These are phyloP conservation scores for Citrus reticulata DNA, from an alignment of 345 rosid genomes.

Conservation along the genomic window DNA sequence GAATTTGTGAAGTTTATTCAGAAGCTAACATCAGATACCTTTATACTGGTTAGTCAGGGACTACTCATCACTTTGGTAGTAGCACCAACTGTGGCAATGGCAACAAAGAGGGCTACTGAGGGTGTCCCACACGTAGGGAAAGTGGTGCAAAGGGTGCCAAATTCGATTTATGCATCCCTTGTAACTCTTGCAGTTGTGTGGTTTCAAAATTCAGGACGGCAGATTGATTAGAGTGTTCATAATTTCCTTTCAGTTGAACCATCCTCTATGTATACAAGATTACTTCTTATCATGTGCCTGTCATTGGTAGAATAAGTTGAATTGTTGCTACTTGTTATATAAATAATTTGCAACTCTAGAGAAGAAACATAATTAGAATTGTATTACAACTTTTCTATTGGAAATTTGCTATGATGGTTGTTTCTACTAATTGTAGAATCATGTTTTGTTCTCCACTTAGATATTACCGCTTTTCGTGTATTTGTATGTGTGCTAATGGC, in stretches of 20 bases:
- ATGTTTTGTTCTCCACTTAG: not conserved
- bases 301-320: not conserved
- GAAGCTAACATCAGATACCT: constrained; percentile 56
- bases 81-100: constrained; percentile 87
- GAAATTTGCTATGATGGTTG: not conserved
- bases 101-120: constrained; percentile 80
- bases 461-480: too few species aligned
- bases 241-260: not conserved
- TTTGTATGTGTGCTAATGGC: too few species aligned
- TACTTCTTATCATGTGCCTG: not conserved
- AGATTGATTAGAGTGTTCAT: constrained; percentile 11
- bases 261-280: not conserved
- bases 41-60: constrained; percentile 73
- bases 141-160: constrained; percentile 76
- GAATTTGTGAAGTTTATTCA: constrained; percentile 73
- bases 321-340: not conserved
- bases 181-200: constrained; percentile 72
- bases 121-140: constrained; percentile 86
- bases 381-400: not conserved
- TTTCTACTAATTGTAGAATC: not conserved
- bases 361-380: not conserved
- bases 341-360: constrained; percentile 3
- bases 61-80: constrained; percentile 69
- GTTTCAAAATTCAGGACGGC: constrained; percentile 43
- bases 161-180: constrained; percentile 74